A percentile compares a stretch with the other conserved stretches of the same genome.
Conservation (phyloP, 2,329 filamentous ascomycete species). For the Ophiostoma quercus region DNA sequence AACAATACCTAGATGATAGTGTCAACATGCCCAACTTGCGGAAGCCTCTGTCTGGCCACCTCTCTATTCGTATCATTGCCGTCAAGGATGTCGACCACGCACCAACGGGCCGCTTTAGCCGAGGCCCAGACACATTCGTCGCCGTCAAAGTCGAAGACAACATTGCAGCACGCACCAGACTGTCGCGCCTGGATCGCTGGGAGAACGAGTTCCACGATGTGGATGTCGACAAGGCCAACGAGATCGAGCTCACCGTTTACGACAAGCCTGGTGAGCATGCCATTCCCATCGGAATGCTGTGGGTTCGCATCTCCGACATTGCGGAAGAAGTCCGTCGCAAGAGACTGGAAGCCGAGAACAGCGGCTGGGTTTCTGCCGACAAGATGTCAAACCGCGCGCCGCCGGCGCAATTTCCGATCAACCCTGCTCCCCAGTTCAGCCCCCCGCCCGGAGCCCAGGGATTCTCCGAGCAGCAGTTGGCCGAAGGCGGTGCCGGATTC, state of each 20-base stretch:
- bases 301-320: constrained; percentile 95
- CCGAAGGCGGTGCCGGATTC: constrained; percentile 25
- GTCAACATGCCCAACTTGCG: constrained; percentile 91
- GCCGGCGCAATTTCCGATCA: constrained; percentile 55
- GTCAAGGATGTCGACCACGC: constrained; percentile 95
- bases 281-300: constrained; percentile 88
- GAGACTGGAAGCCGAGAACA: constrained; percentile 90
- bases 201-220: constrained; percentile 85
- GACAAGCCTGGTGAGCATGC: constrained; percentile 89
- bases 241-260: constrained; percentile 95
- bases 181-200: constrained; percentile 84
- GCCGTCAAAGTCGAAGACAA: constrained; percentile 95
- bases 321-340: constrained; percentile 96
- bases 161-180: constrained; percentile 79
- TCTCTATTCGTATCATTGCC: constrained; percentile 78
- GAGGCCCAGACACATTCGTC: constrained; percentile 91
- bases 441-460: constrained; percentile 42
- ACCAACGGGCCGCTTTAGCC: constrained; percentile 73
- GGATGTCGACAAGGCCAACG: constrained; percentile 96
- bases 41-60: constrained; percentile 88
- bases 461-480: constrained; percentile 26
- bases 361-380: constrained; percentile 95
- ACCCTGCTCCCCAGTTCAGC: constrained; percentile 43
- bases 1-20: constrained; percentile 68
- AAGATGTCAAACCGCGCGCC: constrained; percentile 59